Evolutionary conservation across 2,329 filamentous ascomycete genomes (phyloP), one percentile per base, ranked within the genome.

Genomic region (Trichocomaceae sp.): DNA sequence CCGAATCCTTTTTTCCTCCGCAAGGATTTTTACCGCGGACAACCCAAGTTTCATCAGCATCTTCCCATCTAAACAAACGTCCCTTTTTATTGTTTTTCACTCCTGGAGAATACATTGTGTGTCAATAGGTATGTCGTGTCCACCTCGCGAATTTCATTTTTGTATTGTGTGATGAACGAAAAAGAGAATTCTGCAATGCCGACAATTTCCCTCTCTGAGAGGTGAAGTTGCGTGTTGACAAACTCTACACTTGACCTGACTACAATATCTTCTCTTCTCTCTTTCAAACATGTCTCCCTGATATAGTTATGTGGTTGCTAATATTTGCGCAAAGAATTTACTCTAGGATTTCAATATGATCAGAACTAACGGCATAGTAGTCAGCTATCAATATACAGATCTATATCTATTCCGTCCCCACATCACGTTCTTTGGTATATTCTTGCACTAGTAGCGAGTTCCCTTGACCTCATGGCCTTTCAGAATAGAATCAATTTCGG

Each of bases 401-500:
- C 9, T 29, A 47, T 47, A 47, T n/a, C 20, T 47, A 10, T 31
- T 13, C 4, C 13, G 31, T 35, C 31, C 31, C 15, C 31, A 35
- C 12, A 5, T n/a, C n/a, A n/a, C n/a, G n/a, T 8, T 33, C 29
- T 10, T 33, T 9, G 12, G 29, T 10, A 47, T 31, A 23, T n/a
- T 23, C 26, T 42, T 22, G 19, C 65, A 33, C 15, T 17, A 52
- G 54, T 69, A 70, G 26, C 68, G 63, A 47, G 51, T 46, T 19
- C 69, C 68, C 23, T 65, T 59, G 29, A 77, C 63, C 46, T 72
- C 64, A 39, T 77, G 67, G 52, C 72, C 73, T 58, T 76, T 75
- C 58, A 82, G 58, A 55, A 83, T 74, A 17, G 72, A 70, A 41
- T 78, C 75, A 51, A 83, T 72, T 61, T 78, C 77, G 45, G 75